Conservation (phyloP, 208 protist genomes). For the Trypanosoma avium region DNA sequence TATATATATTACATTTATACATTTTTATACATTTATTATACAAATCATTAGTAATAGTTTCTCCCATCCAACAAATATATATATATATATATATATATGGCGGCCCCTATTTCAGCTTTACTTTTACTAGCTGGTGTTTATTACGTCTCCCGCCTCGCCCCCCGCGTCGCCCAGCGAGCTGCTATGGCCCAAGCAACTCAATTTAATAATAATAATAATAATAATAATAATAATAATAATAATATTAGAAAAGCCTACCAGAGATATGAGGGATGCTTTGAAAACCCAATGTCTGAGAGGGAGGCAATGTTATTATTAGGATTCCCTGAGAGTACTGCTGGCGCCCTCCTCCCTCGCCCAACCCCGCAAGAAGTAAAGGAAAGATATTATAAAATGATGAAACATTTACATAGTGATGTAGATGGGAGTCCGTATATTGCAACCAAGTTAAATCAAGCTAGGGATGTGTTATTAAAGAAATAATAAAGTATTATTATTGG, state of each 20-base stretch:
- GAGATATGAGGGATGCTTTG: constrained; percentile 69
- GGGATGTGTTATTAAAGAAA: constrained; percentile 48
- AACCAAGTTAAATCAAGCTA: constrained; percentile 84
- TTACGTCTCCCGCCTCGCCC: constrained; percentile 49
- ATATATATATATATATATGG: constrained; percentile 12
- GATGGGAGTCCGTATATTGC: constrained; percentile 70
- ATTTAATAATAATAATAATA: too few relatives aligned
- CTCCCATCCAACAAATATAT: too few relatives aligned
- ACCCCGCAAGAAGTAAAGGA: constrained; percentile 62
- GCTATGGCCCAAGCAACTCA: constrained; percentile 27
- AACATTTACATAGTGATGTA: constrained; percentile 74
- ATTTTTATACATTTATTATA: too few relatives aligned
- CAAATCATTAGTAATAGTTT: too few relatives aligned
- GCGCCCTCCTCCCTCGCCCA: constrained; percentile 28
- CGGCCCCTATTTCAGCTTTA: constrained; percentile 45
- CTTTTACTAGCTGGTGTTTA: constrained; percentile 44
- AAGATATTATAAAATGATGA: constrained; percentile 68
- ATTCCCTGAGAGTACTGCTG: constrained; percentile 38
- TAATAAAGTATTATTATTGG: neutral
- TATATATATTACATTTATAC: too few relatives aligned
- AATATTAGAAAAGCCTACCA: too few relatives aligned
- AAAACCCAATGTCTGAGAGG: constrained; percentile 48
- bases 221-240: too few relatives aligned
- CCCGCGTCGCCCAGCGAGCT: constrained; percentile 52
- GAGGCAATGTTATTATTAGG: constrained; percentile 76